Evolutionary conservation across 73 alveolate species (phyloP).

Genomic region (Paramecium sexaurelia): DNA sequence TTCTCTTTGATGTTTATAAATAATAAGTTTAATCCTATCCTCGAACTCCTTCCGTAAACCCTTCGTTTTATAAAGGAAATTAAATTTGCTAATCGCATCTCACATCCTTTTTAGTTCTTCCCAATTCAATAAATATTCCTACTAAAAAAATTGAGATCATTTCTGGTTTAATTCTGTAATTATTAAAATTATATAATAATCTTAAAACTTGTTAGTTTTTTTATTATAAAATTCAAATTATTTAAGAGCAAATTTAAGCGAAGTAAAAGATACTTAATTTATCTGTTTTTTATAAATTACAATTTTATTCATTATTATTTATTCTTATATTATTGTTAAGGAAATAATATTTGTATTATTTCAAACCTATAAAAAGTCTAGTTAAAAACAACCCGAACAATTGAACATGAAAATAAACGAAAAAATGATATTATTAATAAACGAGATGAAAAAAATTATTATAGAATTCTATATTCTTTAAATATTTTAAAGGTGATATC

Average conservation of each 20-base stretch:
- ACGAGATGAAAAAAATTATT: too few relatives aligned
- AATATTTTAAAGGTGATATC: too few relatives aligned
- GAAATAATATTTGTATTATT: too few relatives aligned
- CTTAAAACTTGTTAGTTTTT: not conserved
- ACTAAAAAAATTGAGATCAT: not conserved
- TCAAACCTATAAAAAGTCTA: too few relatives aligned
- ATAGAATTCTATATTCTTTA: too few relatives aligned
- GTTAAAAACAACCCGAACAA: too few relatives aligned
- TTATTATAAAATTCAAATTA: not conserved
- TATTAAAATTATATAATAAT: not conserved
- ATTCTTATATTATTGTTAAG: too few relatives aligned
- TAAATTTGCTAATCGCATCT: not conserved
- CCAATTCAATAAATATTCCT: not conserved
- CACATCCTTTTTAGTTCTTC: not conserved
- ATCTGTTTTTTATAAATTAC: too few relatives aligned
- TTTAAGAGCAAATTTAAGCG: not conserved
- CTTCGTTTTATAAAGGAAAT: not conserved
- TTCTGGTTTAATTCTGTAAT: not conserved
- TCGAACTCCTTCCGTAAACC: not conserved
- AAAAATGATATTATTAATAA: too few relatives aligned
- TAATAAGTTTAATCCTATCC: not conserved
- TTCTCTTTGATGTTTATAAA: not conserved
- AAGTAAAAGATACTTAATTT: too few relatives aligned
- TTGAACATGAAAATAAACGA: too few relatives aligned
- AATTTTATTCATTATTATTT: too few relatives aligned